Evolutionary conservation across 1,284 basidiomycete species (phyloP).

Genomic region (Ceratorhiza oryzae-sativae): DNA sequence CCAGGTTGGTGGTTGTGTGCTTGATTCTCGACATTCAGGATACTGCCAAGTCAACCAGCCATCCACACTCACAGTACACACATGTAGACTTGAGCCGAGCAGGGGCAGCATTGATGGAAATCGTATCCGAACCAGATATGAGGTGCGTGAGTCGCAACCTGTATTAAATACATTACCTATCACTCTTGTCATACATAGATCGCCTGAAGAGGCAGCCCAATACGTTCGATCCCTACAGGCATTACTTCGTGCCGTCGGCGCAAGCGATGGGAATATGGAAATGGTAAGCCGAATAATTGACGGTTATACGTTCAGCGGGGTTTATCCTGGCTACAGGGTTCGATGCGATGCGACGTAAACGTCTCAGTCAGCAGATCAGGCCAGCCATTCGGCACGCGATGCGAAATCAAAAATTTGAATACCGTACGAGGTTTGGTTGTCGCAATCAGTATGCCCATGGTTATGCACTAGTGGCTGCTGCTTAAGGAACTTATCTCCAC

Average conservation of each 20-base stretch:
- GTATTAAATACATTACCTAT: not conserved
- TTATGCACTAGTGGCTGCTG: conserved; percentile 24
- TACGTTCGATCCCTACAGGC: conserved; percentile 89
- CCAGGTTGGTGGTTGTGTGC: not conserved
- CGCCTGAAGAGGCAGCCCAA: conserved; percentile 88
- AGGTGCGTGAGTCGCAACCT: conserved; percentile 56
- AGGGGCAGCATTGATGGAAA: conserved; percentile 91
- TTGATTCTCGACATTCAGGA: conserved; percentile 62
- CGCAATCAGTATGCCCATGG: conserved; percentile 74
- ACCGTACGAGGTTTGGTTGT: conserved; percentile 86
- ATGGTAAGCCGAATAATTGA: conserved; percentile 60
- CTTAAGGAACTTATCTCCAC: not conserved
- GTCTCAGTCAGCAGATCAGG: conserved; percentile 82
- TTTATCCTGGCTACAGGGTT: conserved; percentile 65
- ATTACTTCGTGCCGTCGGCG: conserved; percentile 81
- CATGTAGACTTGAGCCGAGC: conserved; percentile 91
- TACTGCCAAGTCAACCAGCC: conserved; percentile 88
- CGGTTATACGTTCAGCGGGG: not conserved
- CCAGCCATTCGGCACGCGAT: conserved; percentile 78
- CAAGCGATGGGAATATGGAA: conserved; percentile 98
- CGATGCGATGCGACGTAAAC: conserved; percentile 94
- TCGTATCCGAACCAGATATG: conserved; percentile 94
- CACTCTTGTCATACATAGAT: conserved; percentile 55
- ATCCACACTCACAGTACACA: conserved; percentile 62
- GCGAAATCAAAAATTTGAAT: conserved; percentile 98